Evolutionary conservation across 2,329 filamentous ascomycete species (phyloP), one percentile per base, ranked within the genome.

Genomic region (Trichophyton rubrum): DNA sequence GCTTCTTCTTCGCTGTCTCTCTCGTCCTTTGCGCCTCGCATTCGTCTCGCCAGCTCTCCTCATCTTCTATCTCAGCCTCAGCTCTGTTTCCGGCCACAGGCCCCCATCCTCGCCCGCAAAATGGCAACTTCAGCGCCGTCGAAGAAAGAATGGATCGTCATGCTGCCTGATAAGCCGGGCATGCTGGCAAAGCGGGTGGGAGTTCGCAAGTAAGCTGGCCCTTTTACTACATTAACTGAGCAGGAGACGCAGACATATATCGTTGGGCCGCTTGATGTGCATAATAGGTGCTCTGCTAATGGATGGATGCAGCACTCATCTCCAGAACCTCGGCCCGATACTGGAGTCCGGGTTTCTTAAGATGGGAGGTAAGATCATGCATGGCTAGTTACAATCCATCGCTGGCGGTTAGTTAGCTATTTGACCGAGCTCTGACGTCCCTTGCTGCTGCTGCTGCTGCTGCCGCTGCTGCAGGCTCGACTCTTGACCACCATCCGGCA

Each of bases 121-220:
- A 63, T 61, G 57, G 60, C 60, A 17, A 60, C 56, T 17, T 58
- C 58, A 3, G 40, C 38, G n/a, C 40, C 56, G 17, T 22, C 49
- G 7, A 58, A 63, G 17, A 62, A 68, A 56, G 84, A 88, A 72
- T 90, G 85, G 77, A 80, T 90, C 41, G 84, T 86, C 66, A 78
- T 89, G 61, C 69, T 88, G 41, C 86, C 85, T 11, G 86, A 89
- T 72, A 82, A 84, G 71, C 80, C 84, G 1, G 83, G 80, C 45
- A 77, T 73, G 20, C 73, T 80, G 62, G 78, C 78, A 65, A 86
- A 86, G 78, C 78, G 86, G 60, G 73, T 88, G 27, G 80, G 83
- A 65, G 69, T 69, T 43, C 65, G 67, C 40, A 65, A 66, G 71
- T 75, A 62, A 67, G 69, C 67, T 40, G 57, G 8, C 20, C 20